Evolutionary conservation across 768 basidiomycete genomes (phyloP).

Genomic region (Boletus rufocinnamomeus): DNA sequence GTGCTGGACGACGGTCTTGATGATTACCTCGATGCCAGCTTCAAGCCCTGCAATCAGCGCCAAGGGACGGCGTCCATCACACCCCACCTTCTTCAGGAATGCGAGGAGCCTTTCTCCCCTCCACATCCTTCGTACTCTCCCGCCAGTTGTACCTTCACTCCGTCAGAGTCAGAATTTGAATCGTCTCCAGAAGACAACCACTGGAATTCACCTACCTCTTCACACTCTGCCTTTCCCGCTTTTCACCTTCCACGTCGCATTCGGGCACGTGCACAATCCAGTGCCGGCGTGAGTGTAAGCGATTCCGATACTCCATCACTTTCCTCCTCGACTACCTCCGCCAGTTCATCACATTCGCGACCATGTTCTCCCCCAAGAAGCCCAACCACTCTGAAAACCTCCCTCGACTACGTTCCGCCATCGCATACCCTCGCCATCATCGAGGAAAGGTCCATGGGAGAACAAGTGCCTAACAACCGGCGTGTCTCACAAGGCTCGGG

Average conservation of each 20-base stretch:
- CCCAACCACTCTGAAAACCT: slow-evolving; percentile 35
- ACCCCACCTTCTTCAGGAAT: slow-evolving; percentile 34
- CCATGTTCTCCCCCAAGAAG: slow-evolving; percentile 37
- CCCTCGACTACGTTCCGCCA: slow-evolving; percentile 31
- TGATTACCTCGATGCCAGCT: slow-evolving; percentile 31
- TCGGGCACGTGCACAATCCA: slow-evolving; percentile 30
- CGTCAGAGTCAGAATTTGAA: slow-evolving; percentile 41
- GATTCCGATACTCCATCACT: slow-evolving; percentile 54
- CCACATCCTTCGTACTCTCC: slow-evolving; percentile 20
- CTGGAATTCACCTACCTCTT: slow-evolving; percentile 25
- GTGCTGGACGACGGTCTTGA: slow-evolving; percentile 33
- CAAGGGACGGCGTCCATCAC: slow-evolving; percentile 9
- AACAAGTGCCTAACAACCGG: slow-evolving; percentile 8
- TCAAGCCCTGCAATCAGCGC: slow-evolving; percentile 15
- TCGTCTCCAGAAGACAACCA: slow-evolving; percentile 30
- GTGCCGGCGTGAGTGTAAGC: slow-evolving; percentile 33
- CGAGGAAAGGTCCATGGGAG: slow-evolving; percentile 36
- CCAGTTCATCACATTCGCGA: slow-evolving; percentile 39
- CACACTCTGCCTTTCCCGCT: slow-evolving; percentile 19
- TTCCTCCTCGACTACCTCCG: slow-evolving; percentile 42
- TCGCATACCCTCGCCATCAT: slow-evolving; percentile 39
- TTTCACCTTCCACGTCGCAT: slow-evolving; percentile 39
- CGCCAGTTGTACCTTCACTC: slow-evolving; percentile 14
- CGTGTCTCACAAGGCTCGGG: slow-evolving; percentile 23
- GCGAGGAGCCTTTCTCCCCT: slow-evolving; percentile 35